phyloP scores from a whole-genome alignment of 441 rosid species.

The Eutrema salsugineum region DNA sequence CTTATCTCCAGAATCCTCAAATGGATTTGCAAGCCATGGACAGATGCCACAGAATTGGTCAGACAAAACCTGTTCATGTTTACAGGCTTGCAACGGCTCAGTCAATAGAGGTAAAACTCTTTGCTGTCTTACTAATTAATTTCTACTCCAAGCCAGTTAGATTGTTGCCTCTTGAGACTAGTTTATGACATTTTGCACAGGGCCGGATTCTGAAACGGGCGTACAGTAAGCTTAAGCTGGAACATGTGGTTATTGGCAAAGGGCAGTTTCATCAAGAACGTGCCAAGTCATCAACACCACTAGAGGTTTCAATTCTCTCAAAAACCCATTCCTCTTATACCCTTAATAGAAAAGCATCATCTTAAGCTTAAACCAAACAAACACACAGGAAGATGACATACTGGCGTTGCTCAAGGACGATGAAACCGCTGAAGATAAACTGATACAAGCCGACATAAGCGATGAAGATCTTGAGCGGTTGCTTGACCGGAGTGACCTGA shows the following conservation, averaged over 20 bases:
- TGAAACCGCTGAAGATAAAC: constrained; percentile 84
- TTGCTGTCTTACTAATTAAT: neutral
- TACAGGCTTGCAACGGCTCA: constrained; percentile 94
- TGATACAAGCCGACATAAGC: constrained; percentile 82
- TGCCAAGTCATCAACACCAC: constrained; percentile 36
- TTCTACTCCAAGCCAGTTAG: neutral
- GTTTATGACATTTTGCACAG: constrained; percentile 42
- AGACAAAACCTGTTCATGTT: constrained; percentile 98
- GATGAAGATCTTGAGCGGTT: constrained; percentile 74
- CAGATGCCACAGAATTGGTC: constrained; percentile 98
- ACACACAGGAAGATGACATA: constrained; percentile 75
- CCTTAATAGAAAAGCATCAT: neutral
- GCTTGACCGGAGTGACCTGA: constrained; percentile 77
- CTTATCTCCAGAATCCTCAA: constrained; percentile 78
- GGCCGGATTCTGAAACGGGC: constrained; percentile 94
- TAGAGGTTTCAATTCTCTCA: constrained; percentile 46
- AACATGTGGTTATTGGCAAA: constrained; percentile 92
- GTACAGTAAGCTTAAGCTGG: constrained; percentile 86
- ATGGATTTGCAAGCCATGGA: constrained; percentile 99
- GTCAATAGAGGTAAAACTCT: constrained; percentile 73
- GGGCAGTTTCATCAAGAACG: constrained; percentile 96
- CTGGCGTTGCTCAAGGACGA: constrained; percentile 67
- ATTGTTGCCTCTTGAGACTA: constrained; percentile 12
- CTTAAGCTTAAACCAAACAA: neutral
- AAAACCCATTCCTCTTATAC: neutral